Evolutionary conservation across 805 yeast species (phyloP).

Genomic region (Pichia deserticola): DNA sequence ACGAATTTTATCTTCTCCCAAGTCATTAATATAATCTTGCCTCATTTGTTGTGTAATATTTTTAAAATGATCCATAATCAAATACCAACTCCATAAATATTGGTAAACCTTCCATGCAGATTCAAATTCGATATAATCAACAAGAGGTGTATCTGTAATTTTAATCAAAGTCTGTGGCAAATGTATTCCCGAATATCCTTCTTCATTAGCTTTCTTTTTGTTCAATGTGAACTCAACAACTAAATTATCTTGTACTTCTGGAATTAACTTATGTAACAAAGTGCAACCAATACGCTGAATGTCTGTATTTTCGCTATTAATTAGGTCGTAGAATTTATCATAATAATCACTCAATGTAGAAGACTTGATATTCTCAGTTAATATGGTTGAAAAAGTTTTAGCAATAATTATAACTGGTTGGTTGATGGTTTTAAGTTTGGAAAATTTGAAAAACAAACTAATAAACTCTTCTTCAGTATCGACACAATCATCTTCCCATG

Average conservation of each 20-base stretch:
- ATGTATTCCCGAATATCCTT: slow-evolving; percentile 24
- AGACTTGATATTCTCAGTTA: slow-evolving; percentile 21
- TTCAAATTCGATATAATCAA: slow-evolving; percentile 34
- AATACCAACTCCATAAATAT: slow-evolving; percentile 63
- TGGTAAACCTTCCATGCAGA: slow-evolving; percentile 30
- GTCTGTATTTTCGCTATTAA: slow-evolving; percentile 22
- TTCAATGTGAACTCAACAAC: slow-evolving; percentile 56
- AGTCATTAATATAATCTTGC: slow-evolving; percentile 49
- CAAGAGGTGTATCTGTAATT: slow-evolving; percentile 23
- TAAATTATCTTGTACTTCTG: slow-evolving; percentile 45
- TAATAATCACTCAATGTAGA: slow-evolving; percentile 28
- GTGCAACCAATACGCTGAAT: slow-evolving; percentile 39
- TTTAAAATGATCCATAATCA: slow-evolving; percentile 54
- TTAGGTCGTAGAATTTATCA: slow-evolving; percentile 30
- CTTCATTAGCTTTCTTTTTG: slow-evolving; percentile 31
- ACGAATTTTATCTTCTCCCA: slow-evolving; percentile 44
- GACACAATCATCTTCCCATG: slow-evolving; percentile 28
- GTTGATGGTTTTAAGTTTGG: slow-evolving; percentile 11
- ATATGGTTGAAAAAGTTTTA: slow-evolving; percentile 24
- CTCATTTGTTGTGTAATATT: slow-evolving; percentile 60
- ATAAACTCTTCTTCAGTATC: slow-evolving; percentile 37
- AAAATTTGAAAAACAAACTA: slow-evolving; percentile 29
- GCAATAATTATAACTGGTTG: slow-evolving; percentile 31
- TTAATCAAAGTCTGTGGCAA: slow-evolving; percentile 38
- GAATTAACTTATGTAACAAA: slow-evolving; percentile 35